Evolutionary conservation across 2,329 filamentous ascomycete genomes (phyloP), one percentile per base, ranked within the genome.

Genomic region (Trichoderma sp.): DNA sequence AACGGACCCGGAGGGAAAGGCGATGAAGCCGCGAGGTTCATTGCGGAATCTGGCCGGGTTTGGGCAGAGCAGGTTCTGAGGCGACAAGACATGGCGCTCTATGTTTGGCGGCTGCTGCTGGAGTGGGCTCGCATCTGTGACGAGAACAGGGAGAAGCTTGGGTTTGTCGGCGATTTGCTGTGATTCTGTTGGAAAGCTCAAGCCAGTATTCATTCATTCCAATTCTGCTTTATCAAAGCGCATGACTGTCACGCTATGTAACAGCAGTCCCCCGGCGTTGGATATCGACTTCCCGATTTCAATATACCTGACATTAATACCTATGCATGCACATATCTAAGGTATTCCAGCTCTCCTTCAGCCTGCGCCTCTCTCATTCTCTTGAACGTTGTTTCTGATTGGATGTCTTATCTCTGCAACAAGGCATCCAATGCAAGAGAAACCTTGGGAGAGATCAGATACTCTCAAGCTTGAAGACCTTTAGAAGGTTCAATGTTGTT

Each of bases 41-140:
- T 91, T 67, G 88, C 88, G 14, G 76, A 82, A 66, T 78, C 79
- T 12, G 87, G 88, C 2, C 82, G 83, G 71, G 74, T 78, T 15
- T 91, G 88, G 89, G 82, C 85, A 0, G 82, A 85, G 68, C 81
- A 79, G 74, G 87, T 60, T 60, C 78, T 90, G 17, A 77, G 89
- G 61, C 80, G 81, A 30, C 86, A 89, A 66, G 88, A 90, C 70
- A 90, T 90, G 86, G 77, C 82, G 66, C 78, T 91, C 7, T 91
- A 91, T 72, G 80, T 87, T 21, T 86, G 85, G 76, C 79, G 88
- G 47, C 69, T 91, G 66, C 74, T 88, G 45, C 76, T 87, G 45
- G 85, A 88, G 72, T 87, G 83, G 75, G 84, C 81, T 26, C 74
- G 84, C 41, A 76, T 86, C 19, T 79, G 76, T 60, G 81, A 82